phyloP scores from a whole-genome alignment of 2,329 filamentous ascomycete genomes.

The Sporothrix inflata region DNA sequence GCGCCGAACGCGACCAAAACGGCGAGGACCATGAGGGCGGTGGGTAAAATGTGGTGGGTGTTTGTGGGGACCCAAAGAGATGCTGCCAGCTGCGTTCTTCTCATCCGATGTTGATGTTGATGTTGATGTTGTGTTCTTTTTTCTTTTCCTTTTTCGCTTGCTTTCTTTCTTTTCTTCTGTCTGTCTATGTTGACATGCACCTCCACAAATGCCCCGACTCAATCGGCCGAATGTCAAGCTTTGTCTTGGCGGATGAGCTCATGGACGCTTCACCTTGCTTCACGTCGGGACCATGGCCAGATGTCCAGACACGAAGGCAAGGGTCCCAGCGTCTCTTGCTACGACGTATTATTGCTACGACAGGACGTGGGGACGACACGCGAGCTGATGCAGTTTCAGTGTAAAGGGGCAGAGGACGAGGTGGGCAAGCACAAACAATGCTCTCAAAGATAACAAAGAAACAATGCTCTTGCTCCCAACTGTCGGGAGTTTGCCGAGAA shows the following conservation, averaged over 20 bases:
- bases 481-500: not conserved
- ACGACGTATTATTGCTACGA: not conserved
- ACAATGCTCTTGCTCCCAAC: not conserved
- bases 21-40: conserved; percentile 28
- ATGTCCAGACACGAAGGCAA: not conserved
- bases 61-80: too few species aligned
- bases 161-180: not conserved
- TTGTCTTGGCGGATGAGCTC: conserved; percentile 7
- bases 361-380: not conserved
- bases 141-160: not conserved
- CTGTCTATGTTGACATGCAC: not conserved
- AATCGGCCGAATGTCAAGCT: conserved; percentile 4
- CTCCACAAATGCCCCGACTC: not conserved
- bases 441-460: not conserved
- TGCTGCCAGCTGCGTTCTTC: not conserved
- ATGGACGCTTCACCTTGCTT: not conserved
- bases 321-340: not conserved
- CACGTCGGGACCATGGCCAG: not conserved
- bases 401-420: not conserved
- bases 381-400: conserved; percentile 10
- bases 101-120: not conserved
- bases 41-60: not conserved
- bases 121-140: not conserved
- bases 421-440: not conserved
- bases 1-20: conserved; percentile 48